phyloP scores from a whole-genome alignment of 2,329 filamentous ascomycete genomes.

The Echinosphaeria canescens region DNA sequence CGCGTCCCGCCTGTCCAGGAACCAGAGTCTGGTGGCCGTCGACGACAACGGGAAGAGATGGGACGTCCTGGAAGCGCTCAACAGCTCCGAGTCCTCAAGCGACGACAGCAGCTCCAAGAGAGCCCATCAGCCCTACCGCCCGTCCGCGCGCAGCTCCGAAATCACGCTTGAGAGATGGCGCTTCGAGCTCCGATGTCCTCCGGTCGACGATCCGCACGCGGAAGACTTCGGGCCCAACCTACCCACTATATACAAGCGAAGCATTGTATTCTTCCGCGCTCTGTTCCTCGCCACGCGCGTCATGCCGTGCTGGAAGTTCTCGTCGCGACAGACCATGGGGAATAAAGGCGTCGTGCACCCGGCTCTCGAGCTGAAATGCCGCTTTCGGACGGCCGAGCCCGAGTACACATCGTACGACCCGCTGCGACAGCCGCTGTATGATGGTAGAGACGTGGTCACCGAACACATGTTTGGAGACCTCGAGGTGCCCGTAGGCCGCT shows the following conservation, averaged over 20 bases:
- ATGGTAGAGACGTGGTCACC: constrained; percentile 42
- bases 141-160: constrained; percentile 34
- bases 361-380: constrained; percentile 56
- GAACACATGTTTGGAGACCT: constrained; percentile 66
- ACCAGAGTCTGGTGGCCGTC: constrained; percentile 68
- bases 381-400: constrained; percentile 43
- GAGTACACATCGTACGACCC: constrained; percentile 39
- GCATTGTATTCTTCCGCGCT: constrained; percentile 82
- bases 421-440: constrained; percentile 48
- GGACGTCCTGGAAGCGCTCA: constrained; percentile 75
- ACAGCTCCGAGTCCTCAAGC: constrained; percentile 31
- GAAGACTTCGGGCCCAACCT: constrained; percentile 41
- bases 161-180: constrained; percentile 83
- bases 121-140: constrained; percentile 10
- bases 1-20: constrained; percentile 54
- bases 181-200: constrained; percentile 51
- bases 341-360: constrained; percentile 38
- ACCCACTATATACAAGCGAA: constrained; percentile 91
- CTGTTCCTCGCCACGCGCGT: constrained; percentile 67
- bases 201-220: constrained; percentile 14
- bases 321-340: constrained; percentile 44
- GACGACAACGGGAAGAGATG: constrained; percentile 83
- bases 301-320: constrained; percentile 71
- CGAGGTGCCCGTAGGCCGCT: constrained; percentile 67
- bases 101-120: constrained; percentile 18